Evolutionary conservation across 345 rosid species (phyloP).

Genomic region (Trapa incisa): DNA sequence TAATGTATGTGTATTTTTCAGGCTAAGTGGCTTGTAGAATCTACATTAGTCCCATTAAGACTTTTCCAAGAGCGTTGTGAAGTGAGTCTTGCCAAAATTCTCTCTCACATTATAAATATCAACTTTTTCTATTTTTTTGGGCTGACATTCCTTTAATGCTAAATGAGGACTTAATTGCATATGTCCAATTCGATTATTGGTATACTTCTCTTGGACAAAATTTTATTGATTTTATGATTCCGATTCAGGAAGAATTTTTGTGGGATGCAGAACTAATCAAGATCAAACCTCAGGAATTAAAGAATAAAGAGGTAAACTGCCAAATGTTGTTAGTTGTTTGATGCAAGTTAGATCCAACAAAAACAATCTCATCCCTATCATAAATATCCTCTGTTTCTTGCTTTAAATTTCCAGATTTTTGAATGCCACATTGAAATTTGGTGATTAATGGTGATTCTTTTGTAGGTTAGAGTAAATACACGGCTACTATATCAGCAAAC

Average conservation of each 20-base stretch:
- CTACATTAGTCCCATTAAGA: slow-evolving; percentile 68
- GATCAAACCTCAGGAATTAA: slow-evolving; percentile 94
- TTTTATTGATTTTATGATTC: slow-evolving; percentile 3
- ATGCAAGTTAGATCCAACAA: background rate
- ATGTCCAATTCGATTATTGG: background rate
- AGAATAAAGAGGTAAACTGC: slow-evolving; percentile 85
- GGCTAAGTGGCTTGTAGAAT: slow-evolving; percentile 97
- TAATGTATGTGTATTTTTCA: slow-evolving; percentile 17
- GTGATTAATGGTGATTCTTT: slow-evolving; percentile 10
- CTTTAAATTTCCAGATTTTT: background rate
- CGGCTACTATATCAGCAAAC: slow-evolving; percentile 98
- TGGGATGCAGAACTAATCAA: slow-evolving; percentile 98
- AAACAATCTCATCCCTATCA: background rate
- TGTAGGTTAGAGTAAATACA: slow-evolving; percentile 94
- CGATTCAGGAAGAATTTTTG: slow-evolving; percentile 78
- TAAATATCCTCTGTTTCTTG: background rate
- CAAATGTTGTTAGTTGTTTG: background rate
- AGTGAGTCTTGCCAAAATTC: slow-evolving; percentile 26
- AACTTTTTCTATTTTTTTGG: no score
- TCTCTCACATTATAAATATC: background rate
- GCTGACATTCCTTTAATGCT: background rate
- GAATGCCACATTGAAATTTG: background rate
- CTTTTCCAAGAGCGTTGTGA: slow-evolving; percentile 94
- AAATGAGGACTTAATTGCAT: background rate
- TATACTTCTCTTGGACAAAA: slow-evolving; percentile 2